Conservation (phyloP, 2,329 filamentous ascomycete genomes). For the Penicillium sp. region DNA sequence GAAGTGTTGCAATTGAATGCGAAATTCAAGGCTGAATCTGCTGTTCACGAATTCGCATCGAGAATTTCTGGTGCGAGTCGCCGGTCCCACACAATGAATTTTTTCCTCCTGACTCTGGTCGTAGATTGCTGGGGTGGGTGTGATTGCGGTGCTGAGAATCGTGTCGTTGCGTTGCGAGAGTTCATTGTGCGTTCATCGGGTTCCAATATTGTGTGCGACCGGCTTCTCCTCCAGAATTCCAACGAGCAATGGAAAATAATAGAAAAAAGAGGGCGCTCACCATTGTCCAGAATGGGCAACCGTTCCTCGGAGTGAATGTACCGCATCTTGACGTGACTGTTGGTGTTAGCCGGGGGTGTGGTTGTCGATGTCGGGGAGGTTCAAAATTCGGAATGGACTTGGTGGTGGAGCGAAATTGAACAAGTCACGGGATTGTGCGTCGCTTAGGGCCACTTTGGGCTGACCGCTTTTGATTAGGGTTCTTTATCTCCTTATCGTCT, state of each 20-base stretch:
- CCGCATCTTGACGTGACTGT: slow-evolving; percentile 78
- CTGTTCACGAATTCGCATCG: slow-evolving; percentile 6
- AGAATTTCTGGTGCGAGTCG: slow-evolving; percentile 6
- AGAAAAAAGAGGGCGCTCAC: slow-evolving; percentile 59
- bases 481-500: slow-evolving; percentile 24
- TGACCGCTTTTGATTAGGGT: slow-evolving; percentile 39
- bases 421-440: slow-evolving; percentile 44
- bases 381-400: slow-evolving; percentile 41
- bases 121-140: background rate
- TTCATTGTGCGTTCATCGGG: slow-evolving; percentile 3
- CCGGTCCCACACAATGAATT: slow-evolving; percentile 11
- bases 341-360: slow-evolving; percentile 42
- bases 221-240: slow-evolving; percentile 14
- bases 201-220: slow-evolving; percentile 14
- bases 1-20: background rate
- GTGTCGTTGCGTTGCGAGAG: slow-evolving; percentile 1
- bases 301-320: slow-evolving; percentile 99
- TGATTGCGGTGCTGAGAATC: background rate
- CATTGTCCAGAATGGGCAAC: slow-evolving; percentile 93
- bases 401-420: slow-evolving; percentile 43
- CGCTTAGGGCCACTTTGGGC: slow-evolving; percentile 42
- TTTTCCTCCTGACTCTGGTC: background rate
- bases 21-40: background rate
- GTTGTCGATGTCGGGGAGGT: slow-evolving; percentile 43
- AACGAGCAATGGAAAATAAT: slow-evolving; percentile 5